Evolutionary conservation across 345 rosid genomes (phyloP).

Genomic region (Arabis alpina): DNA sequence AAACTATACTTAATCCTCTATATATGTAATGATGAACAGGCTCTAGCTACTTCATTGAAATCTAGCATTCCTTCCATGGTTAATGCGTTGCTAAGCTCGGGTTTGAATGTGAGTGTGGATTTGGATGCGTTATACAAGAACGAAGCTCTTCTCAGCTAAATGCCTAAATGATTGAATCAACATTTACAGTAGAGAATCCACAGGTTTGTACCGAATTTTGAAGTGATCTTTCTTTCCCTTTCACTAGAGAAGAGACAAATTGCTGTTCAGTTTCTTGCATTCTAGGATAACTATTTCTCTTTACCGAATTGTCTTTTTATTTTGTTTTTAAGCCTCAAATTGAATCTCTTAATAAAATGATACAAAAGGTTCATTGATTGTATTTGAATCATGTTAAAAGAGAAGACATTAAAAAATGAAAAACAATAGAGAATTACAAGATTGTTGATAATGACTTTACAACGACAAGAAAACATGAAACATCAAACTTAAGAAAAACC

Average conservation of each 20-base stretch:
- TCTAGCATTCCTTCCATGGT: slow-evolving; percentile 60
- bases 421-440: too few species aligned
- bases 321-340: background rate
- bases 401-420: too few species aligned
- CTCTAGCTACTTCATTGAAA: slow-evolving; percentile 56
- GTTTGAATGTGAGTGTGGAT: slow-evolving; percentile 52
- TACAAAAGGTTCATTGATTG: too few species aligned
- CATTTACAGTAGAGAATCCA: background rate
- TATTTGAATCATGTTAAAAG: too few species aligned
- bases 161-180: slow-evolving; percentile 31
- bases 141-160: slow-evolving; percentile 42
- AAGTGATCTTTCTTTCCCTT: slow-evolving; percentile 1
- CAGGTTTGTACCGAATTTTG: background rate
- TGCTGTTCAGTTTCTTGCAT: slow-evolving; percentile 14
- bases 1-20: background rate
- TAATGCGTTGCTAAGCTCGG: slow-evolving; percentile 45
- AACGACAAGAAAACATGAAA: background rate
- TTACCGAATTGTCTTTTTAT: background rate
- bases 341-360: too few species aligned
- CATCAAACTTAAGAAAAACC: background rate
- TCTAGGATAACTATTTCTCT: background rate
- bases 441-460: too few species aligned
- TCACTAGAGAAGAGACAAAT: background rate
- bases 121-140: slow-evolving; percentile 54
- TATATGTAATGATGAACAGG: slow-evolving; percentile 44